Conservation (phyloP, 2,329 filamentous ascomycete species). For the Metarhizium robertsii region DNA sequence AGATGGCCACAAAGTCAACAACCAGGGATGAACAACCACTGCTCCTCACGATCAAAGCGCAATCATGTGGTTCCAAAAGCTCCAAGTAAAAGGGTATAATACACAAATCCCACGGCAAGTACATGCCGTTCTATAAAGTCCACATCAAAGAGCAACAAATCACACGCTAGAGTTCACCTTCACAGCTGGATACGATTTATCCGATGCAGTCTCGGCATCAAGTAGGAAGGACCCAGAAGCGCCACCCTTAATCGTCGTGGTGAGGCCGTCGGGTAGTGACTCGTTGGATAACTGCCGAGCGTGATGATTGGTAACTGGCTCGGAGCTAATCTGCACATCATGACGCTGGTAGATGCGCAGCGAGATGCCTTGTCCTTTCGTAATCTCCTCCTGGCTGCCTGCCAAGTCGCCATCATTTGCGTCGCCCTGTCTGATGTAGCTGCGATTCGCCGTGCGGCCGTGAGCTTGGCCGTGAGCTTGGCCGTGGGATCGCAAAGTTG, state of each 20-base stretch:
- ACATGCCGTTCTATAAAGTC: background rate
- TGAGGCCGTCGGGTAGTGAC: slow-evolving; percentile 2
- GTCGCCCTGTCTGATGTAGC: slow-evolving; percentile 1
- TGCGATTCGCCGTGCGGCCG: background rate
- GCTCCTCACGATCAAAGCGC: too few relatives aligned
- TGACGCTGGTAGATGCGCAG: slow-evolving; percentile 29
- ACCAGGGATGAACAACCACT: too few relatives aligned
- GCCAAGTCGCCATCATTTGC: slow-evolving; percentile 14
- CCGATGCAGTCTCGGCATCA: slow-evolving; percentile 2
- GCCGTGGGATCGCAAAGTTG: slow-evolving; percentile 9
- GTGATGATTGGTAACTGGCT: background rate
- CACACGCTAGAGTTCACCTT: background rate
- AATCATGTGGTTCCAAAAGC: too few relatives aligned
- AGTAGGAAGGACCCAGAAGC: background rate
- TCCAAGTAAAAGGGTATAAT: too few relatives aligned
- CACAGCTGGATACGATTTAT: slow-evolving; percentile 1
- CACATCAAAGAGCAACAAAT: background rate
- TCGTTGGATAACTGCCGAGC: background rate
- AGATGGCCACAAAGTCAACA: too few relatives aligned
- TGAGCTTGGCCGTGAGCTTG: slow-evolving; percentile 14
- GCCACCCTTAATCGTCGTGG: slow-evolving; percentile 8
- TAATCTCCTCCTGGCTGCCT: slow-evolving; percentile 28
- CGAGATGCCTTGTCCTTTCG: slow-evolving; percentile 19
- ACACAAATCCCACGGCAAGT: too few relatives aligned
- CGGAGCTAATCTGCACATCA: slow-evolving; percentile 20